These are phyloP conservation scores for Ampelocalamus luodianensis DNA, from an alignment of 176 grass and related monocot species.

Conservation along the genomic window DNA sequence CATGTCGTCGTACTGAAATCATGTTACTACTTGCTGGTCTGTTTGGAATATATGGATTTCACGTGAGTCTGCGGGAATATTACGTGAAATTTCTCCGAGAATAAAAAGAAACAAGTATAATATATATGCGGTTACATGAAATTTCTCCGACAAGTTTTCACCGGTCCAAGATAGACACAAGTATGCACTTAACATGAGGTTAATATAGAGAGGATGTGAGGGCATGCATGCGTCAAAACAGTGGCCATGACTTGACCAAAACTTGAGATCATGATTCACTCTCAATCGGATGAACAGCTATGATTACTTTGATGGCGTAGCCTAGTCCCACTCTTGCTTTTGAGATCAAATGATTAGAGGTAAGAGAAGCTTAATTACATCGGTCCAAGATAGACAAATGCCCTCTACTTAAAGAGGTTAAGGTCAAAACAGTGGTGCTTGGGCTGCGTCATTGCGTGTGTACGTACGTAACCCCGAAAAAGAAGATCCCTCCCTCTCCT, in stretches of 20 bases:
- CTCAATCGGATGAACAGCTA: neutral
- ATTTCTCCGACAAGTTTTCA: too few species aligned
- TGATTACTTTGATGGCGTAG: neutral
- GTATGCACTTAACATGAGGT: too few species aligned
- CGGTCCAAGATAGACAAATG: conserved; percentile 8
- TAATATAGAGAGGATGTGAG: too few species aligned
- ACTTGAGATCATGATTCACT: neutral
- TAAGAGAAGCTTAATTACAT: neutral
- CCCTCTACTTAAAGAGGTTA: neutral
- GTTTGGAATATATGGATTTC: neutral
- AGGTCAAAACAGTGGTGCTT: conserved; percentile 29
- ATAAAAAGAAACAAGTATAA: too few species aligned
- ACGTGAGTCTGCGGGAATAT: neutral
- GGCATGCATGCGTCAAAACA: too few species aligned
- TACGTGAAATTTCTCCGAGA: too few species aligned
- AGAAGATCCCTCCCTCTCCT: neutral
- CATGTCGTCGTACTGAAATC: neutral
- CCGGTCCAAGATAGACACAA: too few species aligned
- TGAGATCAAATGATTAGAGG: neutral
- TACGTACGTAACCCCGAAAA: neutral
- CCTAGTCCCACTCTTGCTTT: neutral
- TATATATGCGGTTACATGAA: too few species aligned
- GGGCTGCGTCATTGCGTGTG: conserved; percentile 3
- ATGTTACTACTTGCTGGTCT: neutral
- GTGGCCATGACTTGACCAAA: neutral